A percentile compares a stretch with the other conserved stretches of the same genome.
These are phyloP conservation scores for Rosa hybrid DNA, from an alignment of 331 rosid species.

Conservation along the genomic window DNA sequence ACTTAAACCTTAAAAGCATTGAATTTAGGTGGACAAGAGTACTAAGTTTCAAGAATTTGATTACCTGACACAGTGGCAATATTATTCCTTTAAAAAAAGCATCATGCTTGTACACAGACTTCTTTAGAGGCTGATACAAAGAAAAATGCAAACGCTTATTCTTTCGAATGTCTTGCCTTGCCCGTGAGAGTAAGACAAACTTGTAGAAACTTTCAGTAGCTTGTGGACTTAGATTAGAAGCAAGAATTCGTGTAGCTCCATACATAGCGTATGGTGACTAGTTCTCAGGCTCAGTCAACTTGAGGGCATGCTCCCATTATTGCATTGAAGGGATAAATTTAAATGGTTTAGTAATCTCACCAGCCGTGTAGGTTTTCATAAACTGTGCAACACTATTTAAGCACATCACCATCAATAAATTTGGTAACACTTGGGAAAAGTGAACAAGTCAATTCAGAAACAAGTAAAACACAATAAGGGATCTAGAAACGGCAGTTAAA, in stretches of 20 bases:
- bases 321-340: constrained; percentile 66
- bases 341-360: constrained; percentile 72
- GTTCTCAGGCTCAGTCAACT: constrained; percentile 80
- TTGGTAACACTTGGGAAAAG: not conserved
- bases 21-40: too few relatives aligned
- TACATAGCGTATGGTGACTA: constrained; percentile 70
- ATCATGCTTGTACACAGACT: constrained; percentile 64
- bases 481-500: too few relatives aligned
- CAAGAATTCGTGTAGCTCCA: constrained; percentile 77
- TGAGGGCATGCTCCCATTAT: constrained; percentile 71
- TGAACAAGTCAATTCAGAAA: too few relatives aligned
- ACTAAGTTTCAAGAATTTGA: not conserved
- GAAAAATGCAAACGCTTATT: constrained; percentile 74
- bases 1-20: too few relatives aligned
- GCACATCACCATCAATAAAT: not conserved
- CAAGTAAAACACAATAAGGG: too few relatives aligned
- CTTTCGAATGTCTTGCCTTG: constrained; percentile 71
- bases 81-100: constrained; percentile 78
- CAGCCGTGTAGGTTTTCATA: constrained; percentile 64
- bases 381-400: constrained; percentile 59
- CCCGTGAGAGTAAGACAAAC: constrained; percentile 78
- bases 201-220: constrained; percentile 75
- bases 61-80: constrained; percentile 80
- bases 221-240: constrained; percentile 73
- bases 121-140: constrained; percentile 66